A percentile compares a stretch with the other conserved stretches of the same genome.
Conservation (phyloP, 805 yeast genomes). For the Deakozyma indianensis region DNA sequence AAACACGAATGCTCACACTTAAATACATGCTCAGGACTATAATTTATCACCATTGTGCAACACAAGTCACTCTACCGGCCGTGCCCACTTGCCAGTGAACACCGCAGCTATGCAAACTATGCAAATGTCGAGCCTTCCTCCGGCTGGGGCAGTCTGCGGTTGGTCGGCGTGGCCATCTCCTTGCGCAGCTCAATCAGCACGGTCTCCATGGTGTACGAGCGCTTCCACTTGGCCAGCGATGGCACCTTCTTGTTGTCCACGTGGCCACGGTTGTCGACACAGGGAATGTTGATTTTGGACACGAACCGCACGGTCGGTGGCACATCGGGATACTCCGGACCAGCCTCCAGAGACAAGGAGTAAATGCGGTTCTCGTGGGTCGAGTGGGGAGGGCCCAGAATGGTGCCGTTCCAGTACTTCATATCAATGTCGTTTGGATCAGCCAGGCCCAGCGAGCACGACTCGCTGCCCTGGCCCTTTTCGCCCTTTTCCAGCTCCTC, state of each 20-base stretch:
- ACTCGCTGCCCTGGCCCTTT: conserved; percentile 92
- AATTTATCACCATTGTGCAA: too few species aligned
- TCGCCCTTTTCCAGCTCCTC: conserved; percentile 98
- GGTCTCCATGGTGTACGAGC: conserved; percentile 89
- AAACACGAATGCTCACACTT: too few species aligned
- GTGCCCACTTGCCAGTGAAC: too few species aligned
- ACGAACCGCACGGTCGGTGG: conserved; percentile 78
- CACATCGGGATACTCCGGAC: conserved; percentile 67
- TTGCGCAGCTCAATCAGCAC: conserved; percentile 67
- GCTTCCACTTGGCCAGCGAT: conserved; percentile 70
- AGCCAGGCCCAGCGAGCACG: conserved; percentile 87
- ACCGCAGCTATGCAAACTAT: too few species aligned
- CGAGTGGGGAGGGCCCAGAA: conserved; percentile 90
- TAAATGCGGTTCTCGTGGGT: conserved; percentile 89
- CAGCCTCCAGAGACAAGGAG: conserved; percentile 69
- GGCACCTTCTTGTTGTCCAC: conserved; percentile 41
- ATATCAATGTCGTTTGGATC: conserved; percentile 83
- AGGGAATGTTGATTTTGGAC: conserved; percentile 79
- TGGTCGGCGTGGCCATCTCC: conserved; percentile 72
- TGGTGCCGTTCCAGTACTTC: conserved; percentile 97
- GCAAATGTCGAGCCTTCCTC: too few species aligned
- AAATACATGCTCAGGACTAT: too few species aligned
- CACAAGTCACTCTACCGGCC: too few species aligned
- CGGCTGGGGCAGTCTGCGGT: conserved; percentile 83
- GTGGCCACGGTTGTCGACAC: conserved; percentile 58